Conservation (phyloP, 2,329 filamentous ascomycete genomes). For the Paecilomyces fulvus region DNA sequence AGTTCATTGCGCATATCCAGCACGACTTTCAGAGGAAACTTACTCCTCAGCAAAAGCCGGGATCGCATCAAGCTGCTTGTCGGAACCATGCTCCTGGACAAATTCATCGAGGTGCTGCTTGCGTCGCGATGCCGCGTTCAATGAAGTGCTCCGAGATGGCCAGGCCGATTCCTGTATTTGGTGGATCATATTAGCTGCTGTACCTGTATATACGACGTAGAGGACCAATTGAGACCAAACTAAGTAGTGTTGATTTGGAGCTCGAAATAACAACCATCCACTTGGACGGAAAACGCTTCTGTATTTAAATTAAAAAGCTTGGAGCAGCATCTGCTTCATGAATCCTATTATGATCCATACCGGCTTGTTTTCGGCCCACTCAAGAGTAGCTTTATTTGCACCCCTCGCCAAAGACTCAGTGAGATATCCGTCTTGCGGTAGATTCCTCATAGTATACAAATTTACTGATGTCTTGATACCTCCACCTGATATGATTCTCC, state of each 20-base stretch:
- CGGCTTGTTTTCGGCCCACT: background rate
- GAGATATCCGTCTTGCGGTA: too few relatives aligned
- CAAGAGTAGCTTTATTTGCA: background rate
- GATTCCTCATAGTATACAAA: too few relatives aligned
- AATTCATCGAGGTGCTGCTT: slow-evolving; percentile 45
- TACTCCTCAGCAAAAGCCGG: slow-evolving; percentile 2
- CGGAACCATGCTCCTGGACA: slow-evolving; percentile 37
- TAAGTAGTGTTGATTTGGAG: background rate
- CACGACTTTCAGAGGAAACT: background rate
- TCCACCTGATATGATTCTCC: too few relatives aligned
- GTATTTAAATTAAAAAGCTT: background rate
- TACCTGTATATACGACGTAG: background rate
- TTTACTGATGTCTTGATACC: too few relatives aligned
- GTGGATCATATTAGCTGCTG: background rate
- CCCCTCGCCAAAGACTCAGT: background rate
- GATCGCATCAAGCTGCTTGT: slow-evolving; percentile 42
- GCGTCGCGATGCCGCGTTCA: slow-evolving; percentile 39
- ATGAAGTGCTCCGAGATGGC: slow-evolving; percentile 44
- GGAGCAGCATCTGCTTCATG: background rate
- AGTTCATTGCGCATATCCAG: slow-evolving; percentile 8
- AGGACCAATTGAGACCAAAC: background rate
- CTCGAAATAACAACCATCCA: background rate
- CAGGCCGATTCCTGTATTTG: slow-evolving; percentile 31
- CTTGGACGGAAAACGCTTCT: background rate
- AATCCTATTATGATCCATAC: background rate